Conservation (phyloP, 2,329 filamentous ascomycete species). For the Thelonectria rubi region DNA sequence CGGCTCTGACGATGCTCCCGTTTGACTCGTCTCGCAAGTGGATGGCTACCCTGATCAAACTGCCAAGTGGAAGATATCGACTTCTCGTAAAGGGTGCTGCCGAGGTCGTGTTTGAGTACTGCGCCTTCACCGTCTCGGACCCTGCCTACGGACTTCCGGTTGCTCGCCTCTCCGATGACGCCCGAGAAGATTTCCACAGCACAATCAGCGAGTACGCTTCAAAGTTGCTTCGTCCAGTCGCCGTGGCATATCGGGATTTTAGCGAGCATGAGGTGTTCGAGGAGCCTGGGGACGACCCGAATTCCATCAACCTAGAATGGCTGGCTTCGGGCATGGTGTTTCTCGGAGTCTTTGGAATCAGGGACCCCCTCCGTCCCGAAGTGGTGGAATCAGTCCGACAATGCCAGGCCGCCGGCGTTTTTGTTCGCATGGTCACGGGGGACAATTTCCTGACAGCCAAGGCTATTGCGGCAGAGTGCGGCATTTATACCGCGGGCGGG, state of each 20-base stretch:
- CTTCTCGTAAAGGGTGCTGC: slow-evolving; percentile 67
- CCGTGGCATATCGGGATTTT: slow-evolving; percentile 78
- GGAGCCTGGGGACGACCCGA: slow-evolving; percentile 48
- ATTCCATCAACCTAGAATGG: slow-evolving; percentile 50
- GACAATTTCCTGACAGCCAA: slow-evolving; percentile 66
- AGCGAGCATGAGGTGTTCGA: slow-evolving; percentile 73
- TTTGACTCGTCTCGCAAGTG: slow-evolving; percentile 65
- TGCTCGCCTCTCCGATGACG: slow-evolving; percentile 44
- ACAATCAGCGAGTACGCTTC: slow-evolving; percentile 65
- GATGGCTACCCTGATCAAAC: slow-evolving; percentile 64
- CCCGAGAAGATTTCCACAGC: slow-evolving; percentile 45
- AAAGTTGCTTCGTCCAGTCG: slow-evolving; percentile 78
- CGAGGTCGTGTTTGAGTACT: slow-evolving; percentile 61
- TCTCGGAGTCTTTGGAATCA: slow-evolving; percentile 73
- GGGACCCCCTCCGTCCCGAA: slow-evolving; percentile 68
- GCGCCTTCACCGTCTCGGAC: slow-evolving; percentile 55
- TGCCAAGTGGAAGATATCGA: slow-evolving; percentile 57
- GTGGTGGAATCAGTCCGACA: slow-evolving; percentile 67
- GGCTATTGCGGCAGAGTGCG: slow-evolving; percentile 71
- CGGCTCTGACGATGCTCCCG: slow-evolving; percentile 59
- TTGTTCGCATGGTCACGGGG: slow-evolving; percentile 68
- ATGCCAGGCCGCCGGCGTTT: slow-evolving; percentile 69
- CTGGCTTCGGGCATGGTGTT: slow-evolving; percentile 72
- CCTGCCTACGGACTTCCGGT: slow-evolving; percentile 49
- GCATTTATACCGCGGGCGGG: slow-evolving; percentile 68